phyloP scores from a whole-genome alignment of 352 stramenopile species.

The Elongisporangium anandrum region DNA sequence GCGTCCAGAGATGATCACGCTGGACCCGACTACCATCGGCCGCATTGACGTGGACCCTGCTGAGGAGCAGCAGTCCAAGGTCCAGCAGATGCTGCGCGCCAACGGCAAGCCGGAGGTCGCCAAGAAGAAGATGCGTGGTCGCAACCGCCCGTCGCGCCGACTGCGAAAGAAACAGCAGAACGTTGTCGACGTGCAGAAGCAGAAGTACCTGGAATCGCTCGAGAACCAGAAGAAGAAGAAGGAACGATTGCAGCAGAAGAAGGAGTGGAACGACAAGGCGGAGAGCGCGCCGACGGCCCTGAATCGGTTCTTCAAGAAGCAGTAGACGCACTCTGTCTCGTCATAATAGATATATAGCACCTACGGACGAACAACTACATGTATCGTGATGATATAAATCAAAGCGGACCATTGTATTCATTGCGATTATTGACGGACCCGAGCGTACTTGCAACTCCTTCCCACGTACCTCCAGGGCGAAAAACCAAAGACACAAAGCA shows the following conservation, averaged over 20 bases:
- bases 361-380: not conserved
- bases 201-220: slow-evolving; percentile 87
- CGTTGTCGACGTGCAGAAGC: slow-evolving; percentile 94
- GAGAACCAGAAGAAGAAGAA: slow-evolving; percentile 72
- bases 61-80: slow-evolving; percentile 82
- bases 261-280: slow-evolving; percentile 77
- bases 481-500: not conserved
- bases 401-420: not conserved
- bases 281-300: slow-evolving; percentile 71
- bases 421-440: not conserved
- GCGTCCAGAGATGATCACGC: slow-evolving; percentile 96
- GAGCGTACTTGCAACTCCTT: not conserved
- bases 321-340: slow-evolving; percentile 16
- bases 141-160: slow-evolving; percentile 96
- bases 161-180: slow-evolving; percentile 97
- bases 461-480: not conserved
- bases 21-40: slow-evolving; percentile 93
- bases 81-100: slow-evolving; percentile 64
- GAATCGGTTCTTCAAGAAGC: slow-evolving; percentile 89
- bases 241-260: slow-evolving; percentile 65
- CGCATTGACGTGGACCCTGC: slow-evolving; percentile 90
- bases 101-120: slow-evolving; percentile 47
- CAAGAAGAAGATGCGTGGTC: slow-evolving; percentile 97
- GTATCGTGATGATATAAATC: not conserved
- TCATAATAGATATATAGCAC: not conserved